These are phyloP conservation scores for Aleurites moluccanus DNA, from an alignment of 441 rosid species.

Conservation along the genomic window DNA sequence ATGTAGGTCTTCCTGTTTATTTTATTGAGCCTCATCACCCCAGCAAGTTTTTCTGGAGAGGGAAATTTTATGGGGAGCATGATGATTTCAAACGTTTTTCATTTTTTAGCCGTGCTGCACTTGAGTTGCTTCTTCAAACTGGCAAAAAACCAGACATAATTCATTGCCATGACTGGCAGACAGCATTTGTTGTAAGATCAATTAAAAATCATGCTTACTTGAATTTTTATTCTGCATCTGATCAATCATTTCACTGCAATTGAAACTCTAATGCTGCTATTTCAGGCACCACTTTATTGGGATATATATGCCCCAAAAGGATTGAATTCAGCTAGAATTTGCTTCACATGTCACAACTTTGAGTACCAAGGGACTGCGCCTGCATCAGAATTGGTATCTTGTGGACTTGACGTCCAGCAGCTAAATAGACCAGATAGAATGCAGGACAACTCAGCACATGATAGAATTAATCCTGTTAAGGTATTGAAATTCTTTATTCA, in stretches of 20 bases:
- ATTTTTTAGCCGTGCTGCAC: constrained; percentile 93
- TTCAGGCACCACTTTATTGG: constrained; percentile 96
- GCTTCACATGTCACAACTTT: constrained; percentile 97
- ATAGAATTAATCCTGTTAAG: constrained; percentile 87
- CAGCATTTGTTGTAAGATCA: constrained; percentile 89
- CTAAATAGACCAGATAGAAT: constrained; percentile 92
- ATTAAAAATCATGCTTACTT: not conserved
- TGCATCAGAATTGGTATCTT: constrained; percentile 83
- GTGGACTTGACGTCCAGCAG: constrained; percentile 87
- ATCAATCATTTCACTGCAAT: constrained; percentile 17
- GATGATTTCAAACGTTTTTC: constrained; percentile 98
- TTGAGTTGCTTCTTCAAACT: constrained; percentile 88
- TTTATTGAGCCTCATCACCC: constrained; percentile 98
- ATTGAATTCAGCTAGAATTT: constrained; percentile 86
- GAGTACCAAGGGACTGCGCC: constrained; percentile 96
- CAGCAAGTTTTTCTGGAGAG: constrained; percentile 92
- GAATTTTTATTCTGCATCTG: constrained; percentile 14
- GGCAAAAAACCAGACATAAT: constrained; percentile 96
- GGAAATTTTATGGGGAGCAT: constrained; percentile 82
- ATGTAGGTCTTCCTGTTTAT: constrained; percentile 94
- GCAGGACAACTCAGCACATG: constrained; percentile 84
- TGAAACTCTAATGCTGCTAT: constrained; percentile 12
- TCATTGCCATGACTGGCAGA: constrained; percentile 99
- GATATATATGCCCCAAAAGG: constrained; percentile 93
- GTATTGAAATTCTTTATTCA: constrained; percentile 34